phyloP scores from a whole-genome alignment of 352 stramenopile species.

The Pythium graminicola region DNA sequence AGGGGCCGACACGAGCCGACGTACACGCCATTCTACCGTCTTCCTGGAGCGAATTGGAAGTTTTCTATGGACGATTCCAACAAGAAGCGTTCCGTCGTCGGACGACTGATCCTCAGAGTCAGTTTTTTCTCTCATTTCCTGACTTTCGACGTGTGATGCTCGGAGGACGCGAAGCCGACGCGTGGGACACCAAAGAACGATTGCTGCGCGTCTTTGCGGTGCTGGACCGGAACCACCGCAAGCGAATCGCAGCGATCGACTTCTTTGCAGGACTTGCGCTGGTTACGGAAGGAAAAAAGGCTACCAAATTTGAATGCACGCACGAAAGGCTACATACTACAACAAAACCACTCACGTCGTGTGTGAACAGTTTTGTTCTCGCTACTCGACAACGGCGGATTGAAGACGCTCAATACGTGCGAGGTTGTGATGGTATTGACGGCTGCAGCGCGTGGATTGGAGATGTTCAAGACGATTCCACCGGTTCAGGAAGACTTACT shows the following conservation, averaged over 20 bases:
- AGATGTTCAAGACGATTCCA: constrained; percentile 41
- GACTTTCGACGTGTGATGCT: constrained; percentile 43
- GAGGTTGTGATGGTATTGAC: constrained; percentile 54
- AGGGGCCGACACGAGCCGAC: constrained; percentile 29
- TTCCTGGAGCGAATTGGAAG: constrained; percentile 48
- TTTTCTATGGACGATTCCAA: constrained; percentile 51
- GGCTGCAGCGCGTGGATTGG: constrained; percentile 37
- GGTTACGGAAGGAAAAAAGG: constrained; percentile 57
- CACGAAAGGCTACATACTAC: background rate
- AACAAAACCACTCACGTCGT: background rate
- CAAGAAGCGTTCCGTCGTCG: constrained; percentile 41
- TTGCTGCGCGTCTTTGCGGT: constrained; percentile 39
- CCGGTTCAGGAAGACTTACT: constrained; percentile 9
- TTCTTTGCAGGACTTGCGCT: constrained; percentile 60
- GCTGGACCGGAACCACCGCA: constrained; percentile 25
- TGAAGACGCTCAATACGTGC: constrained; percentile 51
- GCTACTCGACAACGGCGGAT: constrained; percentile 52
- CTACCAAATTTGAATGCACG: constrained; percentile 57
- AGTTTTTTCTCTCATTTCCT: constrained; percentile 50
- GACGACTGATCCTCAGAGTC: constrained; percentile 23
- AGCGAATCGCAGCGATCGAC: constrained; percentile 37
- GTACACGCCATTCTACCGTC: constrained; percentile 40
- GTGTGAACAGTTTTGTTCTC: constrained; percentile 42
- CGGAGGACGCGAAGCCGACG: background rate
- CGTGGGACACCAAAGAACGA: constrained; percentile 29